Conservation (phyloP, 768 basidiomycete genomes). For the Heimioporus sp. region DNA sequence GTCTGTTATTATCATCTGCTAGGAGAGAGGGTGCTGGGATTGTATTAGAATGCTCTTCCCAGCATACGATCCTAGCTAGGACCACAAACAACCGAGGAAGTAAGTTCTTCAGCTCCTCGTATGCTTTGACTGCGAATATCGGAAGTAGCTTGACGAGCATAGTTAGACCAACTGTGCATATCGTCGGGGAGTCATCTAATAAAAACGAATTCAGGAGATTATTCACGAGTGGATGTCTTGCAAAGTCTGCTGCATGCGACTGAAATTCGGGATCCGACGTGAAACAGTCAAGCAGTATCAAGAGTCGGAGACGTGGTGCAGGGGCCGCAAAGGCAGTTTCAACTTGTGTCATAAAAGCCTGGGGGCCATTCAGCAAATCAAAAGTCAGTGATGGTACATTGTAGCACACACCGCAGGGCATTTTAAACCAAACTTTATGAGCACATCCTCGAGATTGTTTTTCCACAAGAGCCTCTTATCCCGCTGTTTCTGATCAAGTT, state of each 20-base stretch:
- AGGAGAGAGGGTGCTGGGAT: slow-evolving; percentile 29
- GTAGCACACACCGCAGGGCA: slow-evolving; percentile 56
- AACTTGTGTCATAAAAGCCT: slow-evolving; percentile 74
- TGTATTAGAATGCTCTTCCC: slow-evolving; percentile 55
- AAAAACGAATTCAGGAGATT: slow-evolving; percentile 66
- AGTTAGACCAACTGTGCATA: slow-evolving; percentile 61
- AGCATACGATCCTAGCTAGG: slow-evolving; percentile 70
- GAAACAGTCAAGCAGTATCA: slow-evolving; percentile 63
- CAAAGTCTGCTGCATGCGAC: slow-evolving; percentile 47
- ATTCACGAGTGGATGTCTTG: slow-evolving; percentile 59
- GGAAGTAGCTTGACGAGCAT: slow-evolving; percentile 73
- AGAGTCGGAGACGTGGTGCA: slow-evolving; percentile 63
- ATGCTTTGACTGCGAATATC: slow-evolving; percentile 64
- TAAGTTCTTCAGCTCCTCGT: slow-evolving; percentile 49
- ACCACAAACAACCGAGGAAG: slow-evolving; percentile 67
- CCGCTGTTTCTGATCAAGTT: slow-evolving; percentile 59
- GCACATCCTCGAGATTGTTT: slow-evolving; percentile 70
- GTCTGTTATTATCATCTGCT: slow-evolving; percentile 32
- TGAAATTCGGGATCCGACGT: slow-evolving; percentile 55
- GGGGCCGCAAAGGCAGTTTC: slow-evolving; percentile 60
- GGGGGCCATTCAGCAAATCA: slow-evolving; percentile 6
- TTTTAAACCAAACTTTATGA: slow-evolving; percentile 62
- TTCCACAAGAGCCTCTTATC: slow-evolving; percentile 69
- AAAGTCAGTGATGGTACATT: slow-evolving; percentile 6
- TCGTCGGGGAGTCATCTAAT: slow-evolving; percentile 73